Evolutionary conservation across 1,139 yeast species (phyloP), one percentile per base, ranked within the genome.

Genomic region (Hanseniaspora sp.): DNA sequence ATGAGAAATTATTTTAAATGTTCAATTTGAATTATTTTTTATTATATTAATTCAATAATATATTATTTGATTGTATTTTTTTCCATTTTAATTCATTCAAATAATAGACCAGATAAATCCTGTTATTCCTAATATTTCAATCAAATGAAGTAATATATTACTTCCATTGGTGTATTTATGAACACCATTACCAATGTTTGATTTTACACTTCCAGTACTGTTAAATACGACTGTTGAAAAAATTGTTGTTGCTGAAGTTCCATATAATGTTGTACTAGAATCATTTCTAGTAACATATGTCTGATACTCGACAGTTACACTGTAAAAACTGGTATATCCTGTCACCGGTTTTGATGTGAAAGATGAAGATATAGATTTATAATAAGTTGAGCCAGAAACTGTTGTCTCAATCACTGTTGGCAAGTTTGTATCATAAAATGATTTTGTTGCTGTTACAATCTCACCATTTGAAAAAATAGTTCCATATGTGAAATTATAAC

Each of bases 401-500:
- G 48, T 37, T 35, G 53, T 49, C 8, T 18, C 3, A 8, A 29
- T 13, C 15, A 6, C 29, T 3, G 53, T 43, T 4, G 52, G 29
- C 2, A 46, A 13, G 8, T 44, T 31, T 39, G 56, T 53, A 8
- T 48, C 46, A 38, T 44, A 48, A 40, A 53, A 53, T 0, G 53
- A 48, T 18, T 45, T 48, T 8, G 48, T 53, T 7, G 46, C 53
- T 28, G 56, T 53, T 0, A 53, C 37, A 13, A 53, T 48, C 11
- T 48, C 49, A 12, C 53, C 53, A 18, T 48, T 45, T 1, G 56
- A 44, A 37, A 53, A 53, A 8, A 53, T 38, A 1, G 56, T 34
- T 18, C 53, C 56, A 30, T 34, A 42, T 7, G 56, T 53, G 31
- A 48, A 47, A 30, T 53, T 53, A 35, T 48, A 53, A 12, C 55